Evolutionary conservation across 1,284 basidiomycete species (phyloP), one percentile per base, ranked within the genome.

Genomic region (Kwoniella shivajii): DNA sequence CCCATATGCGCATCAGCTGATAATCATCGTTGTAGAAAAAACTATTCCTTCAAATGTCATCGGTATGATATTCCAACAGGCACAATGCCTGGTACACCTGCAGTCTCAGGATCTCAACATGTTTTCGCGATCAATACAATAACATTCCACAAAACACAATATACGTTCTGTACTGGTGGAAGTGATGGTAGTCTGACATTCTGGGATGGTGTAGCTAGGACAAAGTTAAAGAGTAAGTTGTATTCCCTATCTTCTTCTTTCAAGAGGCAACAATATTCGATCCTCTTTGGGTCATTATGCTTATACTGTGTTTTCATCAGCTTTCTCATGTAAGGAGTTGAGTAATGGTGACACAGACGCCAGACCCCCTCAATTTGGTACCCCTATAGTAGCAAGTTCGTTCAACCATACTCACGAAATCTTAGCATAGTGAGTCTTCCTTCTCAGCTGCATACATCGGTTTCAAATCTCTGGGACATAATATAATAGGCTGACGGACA

Each of bases 1-100:
- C 30, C 9, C 10, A 14, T 11, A n/a, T 10, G n/a, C 11, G 22
- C 6, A 13, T 16, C 14, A 47, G 45, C 45, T 47, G 31, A 47
- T 24, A 20, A 11, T 4, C 22, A 22, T 34, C 9, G 18, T 24
- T n/a, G 10, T 24, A 63, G 61, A 50, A 84, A 86, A 74, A 95
- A 95, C 79, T 96, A 95, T 74, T 92, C 90, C 0, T 98, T 98
- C 84, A 95, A 93, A 71, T 97, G 94, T 71, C 94, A 97, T 75
- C 89, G 94, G 38, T 85, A 85, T 51, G 90, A 93, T 50, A 68
- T 73, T 29, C 65, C 69, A 4, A 48, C 44, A 13, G 61, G 64
- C n/a, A 57, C 58, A 20, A 71, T 68, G 66, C 67, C 67, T 3
- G 67, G 60, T 11, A 65, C 66, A n/a, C 70, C 68, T 1, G 71